Evolutionary conservation across 2,329 filamentous ascomycete species (phyloP).

Genomic region (Arthrobotrys iridis): DNA sequence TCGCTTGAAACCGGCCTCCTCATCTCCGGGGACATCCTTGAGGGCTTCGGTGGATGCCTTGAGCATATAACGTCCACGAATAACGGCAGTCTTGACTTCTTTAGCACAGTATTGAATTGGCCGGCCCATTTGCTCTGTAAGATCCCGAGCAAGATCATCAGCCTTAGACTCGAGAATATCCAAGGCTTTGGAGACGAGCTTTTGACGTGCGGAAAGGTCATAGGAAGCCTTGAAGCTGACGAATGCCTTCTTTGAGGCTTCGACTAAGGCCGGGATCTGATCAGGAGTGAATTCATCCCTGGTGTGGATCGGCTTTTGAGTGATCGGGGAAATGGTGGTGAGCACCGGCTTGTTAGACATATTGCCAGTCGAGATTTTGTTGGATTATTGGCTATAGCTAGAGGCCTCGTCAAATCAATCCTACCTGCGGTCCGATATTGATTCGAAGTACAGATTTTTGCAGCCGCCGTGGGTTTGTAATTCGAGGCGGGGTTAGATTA

Average conservation of each 20-base stretch:
- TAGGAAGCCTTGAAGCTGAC: conserved; percentile 76
- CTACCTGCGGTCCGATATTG: not conserved
- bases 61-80: conserved; percentile 84
- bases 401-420: not conserved
- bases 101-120: conserved; percentile 86
- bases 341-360: conserved; percentile 62
- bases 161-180: conserved; percentile 75
- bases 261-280: conserved; percentile 77
- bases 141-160: conserved; percentile 82
- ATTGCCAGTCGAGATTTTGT: not conserved
- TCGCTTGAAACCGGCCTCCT: conserved; percentile 86
- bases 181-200: conserved; percentile 82
- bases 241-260: conserved; percentile 78
- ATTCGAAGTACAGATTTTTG: too few relatives aligned
- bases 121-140: conserved; percentile 94
- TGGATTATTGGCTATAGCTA: not conserved
- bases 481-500: not conserved
- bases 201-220: conserved; percentile 76
- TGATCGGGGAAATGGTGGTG: conserved; percentile 87
- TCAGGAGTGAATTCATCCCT: conserved; percentile 76
- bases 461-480: not conserved
- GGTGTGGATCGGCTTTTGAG: conserved; percentile 83
- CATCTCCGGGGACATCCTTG: conserved; percentile 81
- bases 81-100: conserved; percentile 85
- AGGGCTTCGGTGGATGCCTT: conserved; percentile 83